Base-by-base conservation (phyloP, 177 flowering plant genomes). In the Vitis hybrid region DNA sequence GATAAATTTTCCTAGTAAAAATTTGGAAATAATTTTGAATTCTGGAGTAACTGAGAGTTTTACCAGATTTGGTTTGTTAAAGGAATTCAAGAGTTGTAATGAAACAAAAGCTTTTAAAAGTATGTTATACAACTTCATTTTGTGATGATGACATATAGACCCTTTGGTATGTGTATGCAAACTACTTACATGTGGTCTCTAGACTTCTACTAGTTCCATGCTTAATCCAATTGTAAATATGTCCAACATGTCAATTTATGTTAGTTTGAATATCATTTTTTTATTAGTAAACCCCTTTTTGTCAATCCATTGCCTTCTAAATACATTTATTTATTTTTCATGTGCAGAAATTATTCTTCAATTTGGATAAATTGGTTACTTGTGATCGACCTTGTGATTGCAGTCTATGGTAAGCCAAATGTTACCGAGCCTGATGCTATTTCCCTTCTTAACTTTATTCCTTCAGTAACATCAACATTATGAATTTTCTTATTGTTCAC, bases 281-380 rank as follows among this genome's bases (percentile, higher is more conserved):
- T 3, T 49, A 11, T 13, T 26, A 26, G 30, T 3, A 26, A 26
- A 26, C 11, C 5, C 17, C 15, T 9, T 50, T 57, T 13, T 51
- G 6, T 48, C 10, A 54, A 10, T 56, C 11, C 19, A 34, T 63
- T 51, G 30, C 57, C 67, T 50, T 45, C 26, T 64, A 50, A 64
- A 48, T 62, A 51, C 9, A 11, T 11, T 60, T 17, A 56, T 57
- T 21, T 21, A 7, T 67, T 18, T 70, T 55, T 23, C 56, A 77
- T 72, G 73, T 76, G 69, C 97, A 95, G 99, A 84, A 79, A 74
- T 65, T 95, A 61, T 85, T 95, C 74, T 83, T 60, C 78, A 82
- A 79, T 79, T 60, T 93, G 86, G 99, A 95, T 82, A 83, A 82
- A 51, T 67, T 88, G 81, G 82, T 89, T 74, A 65, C 84, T 11